Base-by-base conservation (phyloP, 2,329 filamentous ascomycete genomes). In the Sclerotinia minor region DNA sequence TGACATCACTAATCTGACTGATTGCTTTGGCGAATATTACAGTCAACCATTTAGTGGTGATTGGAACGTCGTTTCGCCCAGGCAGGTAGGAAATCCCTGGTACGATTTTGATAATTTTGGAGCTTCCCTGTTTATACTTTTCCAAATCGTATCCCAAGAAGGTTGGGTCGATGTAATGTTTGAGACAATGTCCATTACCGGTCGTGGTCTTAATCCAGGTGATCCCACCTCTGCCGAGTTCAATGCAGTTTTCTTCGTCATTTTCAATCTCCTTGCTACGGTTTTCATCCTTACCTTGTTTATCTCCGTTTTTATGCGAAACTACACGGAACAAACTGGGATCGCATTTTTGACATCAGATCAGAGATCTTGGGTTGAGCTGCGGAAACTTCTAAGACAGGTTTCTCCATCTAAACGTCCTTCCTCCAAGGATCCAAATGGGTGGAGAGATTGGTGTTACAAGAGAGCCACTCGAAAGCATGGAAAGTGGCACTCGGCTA, bases 281-380 rank as follows among this genome's bases (percentile, higher is more conserved):
- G 94, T 99, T 71, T 99, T 99, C 80, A 91, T 99, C 70, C 84
- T 99, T 76, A 99, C 95, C 1, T 82, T 99, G 76, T 99, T 99
- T 79, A 96, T 99, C 59, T 98, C 95, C 67, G 95, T 99, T 70
- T 99, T 99, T 79, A 99, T 99, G 95, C 92, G 95, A 70, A 99
- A 97, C 78, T 99, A 99, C 79, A 99, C 95, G 0, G 95, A 99
- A 79, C 94, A 98, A 79, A 99, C 95, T 0, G 95, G 95, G 1
- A 95, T 99, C 54, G 95, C 95, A 2, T 99, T 94, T 77, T 82
- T 99, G 74, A 99, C 95, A 0, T 90, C 94, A 0, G 95, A 99
- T 75, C 95, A 99, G 78, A 89, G 95, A 73, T 97, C 94, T 0
- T 99, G 95, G 95, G 85, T 99, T 19, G 95, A 99, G 78, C 80